Evolutionary conservation across 768 basidiomycete genomes (phyloP), one percentile per base, ranked within the genome.

Genomic region (Kwoniella newhampshirensis): DNA sequence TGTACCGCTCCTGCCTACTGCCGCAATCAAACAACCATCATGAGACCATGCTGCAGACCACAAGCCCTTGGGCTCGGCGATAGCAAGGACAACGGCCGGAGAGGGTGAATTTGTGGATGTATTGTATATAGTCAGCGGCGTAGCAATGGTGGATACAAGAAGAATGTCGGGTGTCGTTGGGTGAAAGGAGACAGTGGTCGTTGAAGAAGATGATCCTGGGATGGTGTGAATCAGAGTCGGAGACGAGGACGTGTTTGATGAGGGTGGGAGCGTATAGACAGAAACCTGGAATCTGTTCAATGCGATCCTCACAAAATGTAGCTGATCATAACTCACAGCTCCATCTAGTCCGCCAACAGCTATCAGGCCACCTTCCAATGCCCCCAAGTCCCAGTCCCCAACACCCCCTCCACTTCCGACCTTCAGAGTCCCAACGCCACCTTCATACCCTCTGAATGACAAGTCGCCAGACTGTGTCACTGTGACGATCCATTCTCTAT

Each of bases 331-430:
- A 63, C 67, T 64, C 51, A 71, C 70, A 50, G 52, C 57, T 18
- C 70, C 70, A 39, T 71, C 67, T 30, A 62, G 27, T 12, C 67
- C 60, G 7, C 70, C 70, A n/a, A 71, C 43, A 12, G 49, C 65
- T 18, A 68, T 5, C 40, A 28, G 12, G 30, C 59, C 67, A 46
- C 57, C 65, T 30, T 71, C 67, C 23, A 71, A 23, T 26, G 43
- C 37, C 15, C 60, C 54, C 39, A 71, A 27, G 53, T 71, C 70
- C 70, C 70, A 71, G 62, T 68, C 67, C 4, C 67, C 67, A 1
- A 71, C 63, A 21, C 60, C 62, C n/a, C 62, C 64, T 15, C 65
- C 68, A 18, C 57, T 43, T 9, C 69, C 63, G 4, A 67, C 65
- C 32, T 58, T 66, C 43, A 47, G 47, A 4, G 30, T 26, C 17